Evolutionary conservation across 2,329 filamentous ascomycete genomes (phyloP).

Genomic region (Trichoderma arundinaceum): DNA sequence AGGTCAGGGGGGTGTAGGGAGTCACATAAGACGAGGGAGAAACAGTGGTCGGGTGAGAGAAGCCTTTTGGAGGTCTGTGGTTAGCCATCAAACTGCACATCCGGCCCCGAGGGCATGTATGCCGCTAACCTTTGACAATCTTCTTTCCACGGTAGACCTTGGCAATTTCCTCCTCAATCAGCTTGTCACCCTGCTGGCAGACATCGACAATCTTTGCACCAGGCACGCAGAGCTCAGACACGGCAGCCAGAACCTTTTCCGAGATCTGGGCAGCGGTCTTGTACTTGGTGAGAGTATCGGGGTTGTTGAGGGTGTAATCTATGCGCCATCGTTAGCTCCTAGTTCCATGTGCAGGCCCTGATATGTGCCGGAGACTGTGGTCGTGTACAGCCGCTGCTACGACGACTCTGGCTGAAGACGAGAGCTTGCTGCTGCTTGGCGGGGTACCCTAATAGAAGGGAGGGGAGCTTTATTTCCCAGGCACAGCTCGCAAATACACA

Average conservation of each 20-base stretch:
- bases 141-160: constrained; percentile 99
- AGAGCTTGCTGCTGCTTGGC: constrained; percentile 27
- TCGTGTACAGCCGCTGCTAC: constrained; percentile 15
- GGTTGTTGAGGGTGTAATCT: constrained; percentile 92
- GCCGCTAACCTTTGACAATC: constrained; percentile 77
- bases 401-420: neutral
- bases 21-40: constrained; percentile 94
- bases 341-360: neutral
- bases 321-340: constrained; percentile 29
- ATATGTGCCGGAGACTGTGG: constrained; percentile 2
- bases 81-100: neutral
- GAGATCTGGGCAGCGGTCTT: constrained; percentile 96
- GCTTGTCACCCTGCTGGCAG: constrained; percentile 94
- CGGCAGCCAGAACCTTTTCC: constrained; percentile 90
- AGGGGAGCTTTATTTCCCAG: neutral
- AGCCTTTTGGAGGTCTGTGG: constrained; percentile 58
- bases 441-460: constrained; percentile 15
- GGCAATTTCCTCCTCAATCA: constrained; percentile 88
- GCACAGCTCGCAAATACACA: constrained; percentile 10
- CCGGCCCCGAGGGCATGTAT: constrained; percentile 15
- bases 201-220: constrained; percentile 92
- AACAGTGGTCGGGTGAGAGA: constrained; percentile 92
- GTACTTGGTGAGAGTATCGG: constrained; percentile 97
- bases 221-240: constrained; percentile 74
- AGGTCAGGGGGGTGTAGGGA: constrained; percentile 89